Evolutionary conservation across 768 basidiomycete species (phyloP).

Genomic region (Leucocoprinus birnbaumii): DNA sequence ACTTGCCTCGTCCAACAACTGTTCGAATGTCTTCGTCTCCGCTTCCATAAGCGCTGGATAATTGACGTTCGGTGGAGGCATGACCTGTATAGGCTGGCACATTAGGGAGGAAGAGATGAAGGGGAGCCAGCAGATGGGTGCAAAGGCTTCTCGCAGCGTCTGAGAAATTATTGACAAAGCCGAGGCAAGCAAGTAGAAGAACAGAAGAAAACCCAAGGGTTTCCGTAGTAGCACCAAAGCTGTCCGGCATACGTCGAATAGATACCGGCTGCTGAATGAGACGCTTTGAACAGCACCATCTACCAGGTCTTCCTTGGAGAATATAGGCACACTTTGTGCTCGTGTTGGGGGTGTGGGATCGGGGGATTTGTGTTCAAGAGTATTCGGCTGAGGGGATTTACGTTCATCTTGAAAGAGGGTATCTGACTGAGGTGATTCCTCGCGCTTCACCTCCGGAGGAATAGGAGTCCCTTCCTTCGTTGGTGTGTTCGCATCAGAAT

Average conservation of each 20-base stretch:
- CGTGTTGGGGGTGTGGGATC: neutral
- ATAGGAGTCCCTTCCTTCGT: neutral
- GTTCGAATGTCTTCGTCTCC: slow-evolving; percentile 60
- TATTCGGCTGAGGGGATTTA: no score
- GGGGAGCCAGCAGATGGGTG: slow-evolving; percentile 64
- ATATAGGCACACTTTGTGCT: neutral
- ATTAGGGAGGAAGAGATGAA: slow-evolving; percentile 45
- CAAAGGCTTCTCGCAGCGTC: slow-evolving; percentile 43
- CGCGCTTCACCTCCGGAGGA: neutral
- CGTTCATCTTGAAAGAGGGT: neutral
- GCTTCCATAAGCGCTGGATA: slow-evolving; percentile 59
- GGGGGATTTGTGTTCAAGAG: neutral
- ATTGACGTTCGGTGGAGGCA: slow-evolving; percentile 43
- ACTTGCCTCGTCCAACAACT: slow-evolving; percentile 56
- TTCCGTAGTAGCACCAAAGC: slow-evolving; percentile 48
- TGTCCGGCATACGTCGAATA: slow-evolving; percentile 42
- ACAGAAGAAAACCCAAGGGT: slow-evolving; percentile 54
- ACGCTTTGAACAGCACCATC: slow-evolving; percentile 27
- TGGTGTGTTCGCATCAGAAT: neutral
- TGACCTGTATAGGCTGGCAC: slow-evolving; percentile 29
- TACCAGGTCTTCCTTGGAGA: slow-evolving; percentile 23
- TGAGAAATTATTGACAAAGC: slow-evolving; percentile 36
- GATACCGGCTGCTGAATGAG: slow-evolving; percentile 34
- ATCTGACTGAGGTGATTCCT: neutral
- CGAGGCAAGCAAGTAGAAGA: slow-evolving; percentile 47